Evolutionary conservation across 2,329 filamentous ascomycete genomes (phyloP), one percentile per base, ranked within the genome.

Genomic region (Chaetomiaceae sp.): DNA sequence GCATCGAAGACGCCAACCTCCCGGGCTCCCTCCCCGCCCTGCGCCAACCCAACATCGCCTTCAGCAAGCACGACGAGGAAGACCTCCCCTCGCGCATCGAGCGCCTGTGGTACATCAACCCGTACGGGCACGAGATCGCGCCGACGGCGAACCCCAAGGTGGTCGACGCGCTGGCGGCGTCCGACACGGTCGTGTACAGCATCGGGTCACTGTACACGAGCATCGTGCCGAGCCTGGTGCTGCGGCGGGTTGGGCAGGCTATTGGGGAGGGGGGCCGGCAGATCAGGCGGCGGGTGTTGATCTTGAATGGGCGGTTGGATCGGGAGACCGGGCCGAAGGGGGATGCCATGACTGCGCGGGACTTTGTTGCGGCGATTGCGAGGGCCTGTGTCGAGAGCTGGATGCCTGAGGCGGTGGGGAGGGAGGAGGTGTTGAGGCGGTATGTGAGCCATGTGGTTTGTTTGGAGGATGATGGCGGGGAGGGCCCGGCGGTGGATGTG

Each of bases 71-170:
- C 62, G 75, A 81, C 34, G 85, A 89, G 56, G 82, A 87, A 54
- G 87, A 92, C 48, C 74, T 97, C 1, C 79, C 88, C 0, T 78
- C 86, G 0, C 78, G 88, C 23, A 95, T 97, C 59, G 76, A 84
- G 48, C 74, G 91, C 2, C 77, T 97, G 27, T 97, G 90, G 89
- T 97, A 97, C 72, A 97, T 97, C 71, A 97, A 96, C 63, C 92
- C 92, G 0, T 97, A 96, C 66, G 92, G 92, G n/a, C 89, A 96
- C 65, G 91, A 96, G 68, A 96, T 97, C 59, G 82, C 85, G 16
- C 87, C 91, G 0, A 79, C 84, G 0, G 87, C 89, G 2, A 97
- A 96, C 62, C 84, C 89, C 0, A 83, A 89, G 44, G 89, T 92
- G 0, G 61, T 95, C 0, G 77, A 82, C 7, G 82, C 89, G 0